A percentile compares a stretch with the other conserved stretches of the same genome.
These are phyloP conservation scores for Phytophthora melonis DNA, from an alignment of 352 stramenopile genomes.

Conservation along the genomic window DNA sequence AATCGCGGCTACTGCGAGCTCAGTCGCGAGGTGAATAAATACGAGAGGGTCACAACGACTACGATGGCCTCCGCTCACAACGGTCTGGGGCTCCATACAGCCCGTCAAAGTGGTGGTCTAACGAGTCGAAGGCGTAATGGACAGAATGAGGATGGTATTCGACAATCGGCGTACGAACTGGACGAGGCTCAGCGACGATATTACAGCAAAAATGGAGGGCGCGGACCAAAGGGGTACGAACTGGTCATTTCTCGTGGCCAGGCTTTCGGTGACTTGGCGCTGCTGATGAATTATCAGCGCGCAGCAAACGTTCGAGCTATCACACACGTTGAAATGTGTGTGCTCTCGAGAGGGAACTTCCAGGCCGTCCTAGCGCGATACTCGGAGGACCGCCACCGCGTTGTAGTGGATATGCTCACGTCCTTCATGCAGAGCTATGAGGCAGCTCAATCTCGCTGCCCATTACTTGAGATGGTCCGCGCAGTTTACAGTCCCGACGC, in stretches of 20 bases:
- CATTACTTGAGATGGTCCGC: slow-evolving; percentile 24
- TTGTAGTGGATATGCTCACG: slow-evolving; percentile 29
- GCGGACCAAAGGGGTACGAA: slow-evolving; percentile 5
- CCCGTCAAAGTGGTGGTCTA: background rate
- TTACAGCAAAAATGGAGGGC: background rate
- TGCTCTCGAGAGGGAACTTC: slow-evolving; percentile 40
- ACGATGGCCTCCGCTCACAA: slow-evolving; percentile 19
- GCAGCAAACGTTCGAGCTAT: slow-evolving; percentile 45
- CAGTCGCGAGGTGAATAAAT: slow-evolving; percentile 12
- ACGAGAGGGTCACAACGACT: slow-evolving; percentile 32
- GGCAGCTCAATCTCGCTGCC: slow-evolving; percentile 13
- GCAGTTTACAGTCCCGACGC: slow-evolving; percentile 17
- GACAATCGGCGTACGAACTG: slow-evolving; percentile 10
- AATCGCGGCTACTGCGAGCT: slow-evolving; percentile 59
- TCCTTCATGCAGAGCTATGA: slow-evolving; percentile 32
- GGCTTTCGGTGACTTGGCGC: slow-evolving; percentile 51
- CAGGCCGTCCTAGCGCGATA: slow-evolving; percentile 41
- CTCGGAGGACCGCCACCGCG: slow-evolving; percentile 28
- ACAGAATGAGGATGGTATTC: background rate
- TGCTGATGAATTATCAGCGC: slow-evolving; percentile 54
- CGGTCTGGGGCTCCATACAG: background rate
- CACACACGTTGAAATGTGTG: slow-evolving; percentile 57
- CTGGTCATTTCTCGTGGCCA: slow-evolving; percentile 21
- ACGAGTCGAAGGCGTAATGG: background rate
- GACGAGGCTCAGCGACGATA: slow-evolving; percentile 3